Evolutionary conservation across 2,329 filamentous ascomycete genomes (phyloP), one percentile per base, ranked within the genome.

Genomic region (Cadophora sp.): DNA sequence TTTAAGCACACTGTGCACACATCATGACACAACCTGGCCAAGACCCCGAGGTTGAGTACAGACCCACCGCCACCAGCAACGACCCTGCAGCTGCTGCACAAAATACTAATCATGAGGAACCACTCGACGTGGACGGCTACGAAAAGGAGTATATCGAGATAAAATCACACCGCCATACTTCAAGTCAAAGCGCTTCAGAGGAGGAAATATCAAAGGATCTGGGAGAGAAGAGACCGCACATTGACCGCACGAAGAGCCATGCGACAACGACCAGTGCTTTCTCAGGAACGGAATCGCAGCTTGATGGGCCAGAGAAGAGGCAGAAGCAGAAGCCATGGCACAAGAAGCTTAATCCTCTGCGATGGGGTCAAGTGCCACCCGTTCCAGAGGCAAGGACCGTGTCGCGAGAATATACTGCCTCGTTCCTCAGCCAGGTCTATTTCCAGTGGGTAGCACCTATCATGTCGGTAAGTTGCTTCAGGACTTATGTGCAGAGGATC

Each of bases 381-480:
- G 81, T 90, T 0, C 89, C 89, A 46, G 79, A 84, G 59, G 83
- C 84, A 73, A 83, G 83, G 66, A 74, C 73, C 7, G 78, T 83
- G 0, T 94, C 88, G 6, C 87, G 86, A 70, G 94, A 97, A 80
- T 84, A 93, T 77, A 84, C 82, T 4, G 94, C 94, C 5, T 82
- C 86, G 1, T 90, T 94, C 76, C 86, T 96, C 71, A 97, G 92
- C 80, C 78, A 84, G 66, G 78, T 97, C 26, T 91, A 91, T 4
- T 98, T 97, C 77, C 88, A 93, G 78, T 98, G 95, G 95, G 95
- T 97, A 85, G 89, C 89, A 0, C 90, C 93, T 1, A 77, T 98
- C 65, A 98, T 98, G 94, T 85, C 81, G 71, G 90, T 91, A 79
- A 81, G 87, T 82, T 16, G 16, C 50, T 24, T 22, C 7, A 48